Conservation (phyloP, 2,329 filamentous ascomycete species). For the Plenodomus tracheiphilus region DNA sequence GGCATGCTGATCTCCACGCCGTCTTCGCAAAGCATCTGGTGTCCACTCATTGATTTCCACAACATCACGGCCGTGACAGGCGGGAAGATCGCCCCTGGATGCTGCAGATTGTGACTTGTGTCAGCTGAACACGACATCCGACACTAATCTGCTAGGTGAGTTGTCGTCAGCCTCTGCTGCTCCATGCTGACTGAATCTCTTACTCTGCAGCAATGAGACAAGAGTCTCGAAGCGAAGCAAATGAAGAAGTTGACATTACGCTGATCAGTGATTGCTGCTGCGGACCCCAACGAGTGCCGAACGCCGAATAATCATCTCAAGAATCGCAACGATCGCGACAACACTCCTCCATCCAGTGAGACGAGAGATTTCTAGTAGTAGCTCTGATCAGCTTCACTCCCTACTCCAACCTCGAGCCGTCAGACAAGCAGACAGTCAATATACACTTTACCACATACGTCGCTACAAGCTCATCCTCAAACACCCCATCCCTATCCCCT, state of each 20-base stretch:
- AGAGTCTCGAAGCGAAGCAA: conserved; percentile 8
- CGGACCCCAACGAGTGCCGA: neutral
- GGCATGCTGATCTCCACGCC: conserved; percentile 22
- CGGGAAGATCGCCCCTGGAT: conserved; percentile 26
- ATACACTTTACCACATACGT: no score
- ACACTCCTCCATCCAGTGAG: no score
- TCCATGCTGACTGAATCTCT: conserved; percentile 13
- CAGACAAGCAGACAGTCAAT: no score
- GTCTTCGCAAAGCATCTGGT: conserved; percentile 6
- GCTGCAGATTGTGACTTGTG: conserved; percentile 39
- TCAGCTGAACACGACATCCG: conserved; percentile 36
- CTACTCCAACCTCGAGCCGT: no score
- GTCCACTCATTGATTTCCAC: conserved; percentile 17
- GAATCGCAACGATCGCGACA: neutral
- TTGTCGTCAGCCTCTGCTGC: conserved; percentile 25
- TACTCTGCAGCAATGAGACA: conserved; percentile 12
- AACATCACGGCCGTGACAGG: conserved; percentile 3
- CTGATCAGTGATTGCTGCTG: neutral
- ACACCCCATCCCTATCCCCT: no score
- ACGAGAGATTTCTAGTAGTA: no score
- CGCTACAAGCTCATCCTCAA: no score
- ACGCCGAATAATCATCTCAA: neutral
- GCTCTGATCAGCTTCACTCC: no score
- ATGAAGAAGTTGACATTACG: conserved; percentile 7
- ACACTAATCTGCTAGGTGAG: conserved; percentile 26